Evolutionary conservation across 73 alveolate genomes (phyloP).

Genomic region (Tetrahymena thermophila): DNA sequence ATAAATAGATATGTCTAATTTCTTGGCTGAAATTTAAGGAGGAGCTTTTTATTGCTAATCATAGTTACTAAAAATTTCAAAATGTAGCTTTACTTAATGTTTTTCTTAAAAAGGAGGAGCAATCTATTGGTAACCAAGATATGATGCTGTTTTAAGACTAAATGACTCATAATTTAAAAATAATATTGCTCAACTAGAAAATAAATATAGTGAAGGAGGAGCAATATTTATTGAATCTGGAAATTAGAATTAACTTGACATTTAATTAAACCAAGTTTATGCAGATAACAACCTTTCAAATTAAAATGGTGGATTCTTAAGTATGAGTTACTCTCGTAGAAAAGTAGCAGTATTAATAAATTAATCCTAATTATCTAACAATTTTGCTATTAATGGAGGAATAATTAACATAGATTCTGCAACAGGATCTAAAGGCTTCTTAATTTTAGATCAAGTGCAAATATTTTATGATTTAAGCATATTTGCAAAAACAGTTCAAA

Average conservation of each 20-base stretch:
- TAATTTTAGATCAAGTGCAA: neutral
- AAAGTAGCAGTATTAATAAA: neutral
- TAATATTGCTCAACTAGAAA: neutral
- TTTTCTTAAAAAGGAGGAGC: neutral
- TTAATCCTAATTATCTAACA: neutral
- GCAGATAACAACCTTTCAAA: neutral
- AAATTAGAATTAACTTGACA: neutral
- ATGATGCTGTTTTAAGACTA: neutral
- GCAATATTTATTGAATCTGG: neutral
- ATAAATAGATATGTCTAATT: neutral
- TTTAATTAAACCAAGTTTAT: neutral
- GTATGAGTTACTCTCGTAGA: neutral
- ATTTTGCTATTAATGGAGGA: neutral
- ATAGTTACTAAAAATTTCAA: neutral
- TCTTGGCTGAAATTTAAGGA: neutral
- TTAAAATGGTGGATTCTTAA: neutral
- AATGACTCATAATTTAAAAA: neutral
- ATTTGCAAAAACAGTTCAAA: neutral
- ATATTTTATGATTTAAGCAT: neutral
- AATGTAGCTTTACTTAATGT: neutral
- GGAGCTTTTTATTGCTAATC: neutral
- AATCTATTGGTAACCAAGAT: neutral
- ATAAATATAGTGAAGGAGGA: neutral
- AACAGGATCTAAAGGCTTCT: neutral
- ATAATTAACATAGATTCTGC: neutral